Percentiles rank a stretch among this genome's conserved stretches.
Evolutionary conservation across 2,329 filamentous ascomycete genomes (phyloP).

Genomic region (Aspergillus sp.): DNA sequence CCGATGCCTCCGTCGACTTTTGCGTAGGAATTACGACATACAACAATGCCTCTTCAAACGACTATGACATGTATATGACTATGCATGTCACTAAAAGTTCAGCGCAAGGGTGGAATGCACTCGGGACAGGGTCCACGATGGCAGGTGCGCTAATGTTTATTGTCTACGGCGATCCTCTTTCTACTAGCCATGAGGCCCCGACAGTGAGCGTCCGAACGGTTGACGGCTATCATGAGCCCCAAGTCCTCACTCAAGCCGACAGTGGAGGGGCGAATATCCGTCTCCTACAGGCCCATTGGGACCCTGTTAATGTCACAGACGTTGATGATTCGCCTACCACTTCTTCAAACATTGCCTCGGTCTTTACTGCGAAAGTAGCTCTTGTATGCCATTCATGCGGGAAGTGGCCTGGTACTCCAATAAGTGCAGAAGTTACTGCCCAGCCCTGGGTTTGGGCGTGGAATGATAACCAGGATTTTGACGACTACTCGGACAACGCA

Average conservation of each 20-base stretch:
- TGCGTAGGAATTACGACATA: constrained; percentile 11
- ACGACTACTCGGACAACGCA: not conserved
- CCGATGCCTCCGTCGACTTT: constrained; percentile 5
- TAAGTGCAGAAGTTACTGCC: not conserved
- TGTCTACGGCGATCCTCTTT: constrained; percentile 10
- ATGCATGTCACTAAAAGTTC: constrained; percentile 9
- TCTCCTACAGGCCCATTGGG: constrained; percentile 3
- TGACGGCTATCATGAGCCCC: constrained; percentile 7
- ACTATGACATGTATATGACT: constrained; percentile 10
- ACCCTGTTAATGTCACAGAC: not conserved
- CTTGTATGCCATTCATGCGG: constrained; percentile 11
- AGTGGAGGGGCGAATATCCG: constrained; percentile 2
- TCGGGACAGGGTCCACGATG: constrained; percentile 13
- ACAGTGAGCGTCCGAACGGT: constrained; percentile 10
- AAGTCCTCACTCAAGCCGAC: not conserved
- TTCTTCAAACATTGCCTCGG: not conserved
- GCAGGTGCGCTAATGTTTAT: constrained; percentile 13
- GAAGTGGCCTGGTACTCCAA: constrained; percentile 5
- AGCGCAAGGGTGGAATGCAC: constrained; percentile 11
- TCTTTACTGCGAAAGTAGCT: not conserved
- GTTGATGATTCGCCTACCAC: not conserved
- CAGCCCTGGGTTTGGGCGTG: constrained; percentile 14
- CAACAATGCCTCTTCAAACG: constrained; percentile 6
- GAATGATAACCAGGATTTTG: constrained; percentile 9
- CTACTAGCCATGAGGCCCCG: not conserved